phyloP scores from a whole-genome alignment of 1,139 yeast genomes.

The Tardiomyces depauwii region DNA sequence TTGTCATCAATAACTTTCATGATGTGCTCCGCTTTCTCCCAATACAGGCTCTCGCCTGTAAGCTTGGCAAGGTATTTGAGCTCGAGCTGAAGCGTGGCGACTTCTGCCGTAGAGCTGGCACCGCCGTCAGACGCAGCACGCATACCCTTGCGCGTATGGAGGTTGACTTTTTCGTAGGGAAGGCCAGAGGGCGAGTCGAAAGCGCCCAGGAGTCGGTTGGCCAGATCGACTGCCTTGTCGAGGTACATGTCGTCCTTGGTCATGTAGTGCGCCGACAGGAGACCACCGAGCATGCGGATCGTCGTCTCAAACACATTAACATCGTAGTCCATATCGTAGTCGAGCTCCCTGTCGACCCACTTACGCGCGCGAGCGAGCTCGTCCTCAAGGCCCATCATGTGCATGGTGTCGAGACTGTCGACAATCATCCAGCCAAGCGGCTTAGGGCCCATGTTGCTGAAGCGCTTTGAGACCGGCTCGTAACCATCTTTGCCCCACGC shows the following conservation, averaged over 20 bases:
- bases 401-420: constrained; percentile 76
- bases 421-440: constrained; percentile 96
- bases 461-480: constrained; percentile 46
- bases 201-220: constrained; percentile 46
- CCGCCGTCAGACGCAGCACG: constrained; percentile 55
- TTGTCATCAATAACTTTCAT: constrained; percentile 56
- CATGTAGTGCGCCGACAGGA: constrained; percentile 69
- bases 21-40: constrained; percentile 68
- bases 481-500: constrained; percentile 82
- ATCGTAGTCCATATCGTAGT: constrained; percentile 54
- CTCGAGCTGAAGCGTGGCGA: constrained; percentile 77
- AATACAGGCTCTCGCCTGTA: constrained; percentile 69
- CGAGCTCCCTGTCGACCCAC: constrained; percentile 59
- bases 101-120: constrained; percentile 83
- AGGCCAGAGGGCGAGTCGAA: constrained; percentile 56
- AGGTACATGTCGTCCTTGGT: constrained; percentile 60
- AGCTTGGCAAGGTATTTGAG: constrained; percentile 71
- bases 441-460: constrained; percentile 67
- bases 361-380: constrained; percentile 54
- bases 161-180: constrained; percentile 72
- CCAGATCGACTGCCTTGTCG: constrained; percentile 66
- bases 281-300: constrained; percentile 87
- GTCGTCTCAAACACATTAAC: constrained; percentile 91
- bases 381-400: constrained; percentile 64
- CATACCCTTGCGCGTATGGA: constrained; percentile 50